Conservation (phyloP, 495 filamentous ascomycete genomes). For the Lineolata rhizophorae region DNA sequence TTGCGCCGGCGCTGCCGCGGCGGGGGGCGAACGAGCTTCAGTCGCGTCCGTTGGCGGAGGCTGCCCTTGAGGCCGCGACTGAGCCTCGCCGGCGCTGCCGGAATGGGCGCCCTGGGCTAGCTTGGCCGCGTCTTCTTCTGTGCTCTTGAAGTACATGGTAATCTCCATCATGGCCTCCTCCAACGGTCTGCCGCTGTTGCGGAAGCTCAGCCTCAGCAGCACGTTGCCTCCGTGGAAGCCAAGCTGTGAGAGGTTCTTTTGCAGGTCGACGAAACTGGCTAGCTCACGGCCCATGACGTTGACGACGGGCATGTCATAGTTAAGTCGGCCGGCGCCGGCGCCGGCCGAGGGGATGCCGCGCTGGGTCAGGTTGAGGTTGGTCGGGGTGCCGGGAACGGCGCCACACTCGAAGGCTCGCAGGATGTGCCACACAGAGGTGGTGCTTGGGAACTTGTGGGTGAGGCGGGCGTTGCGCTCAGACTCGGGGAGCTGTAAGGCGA, state of each 20-base stretch:
- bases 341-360: constrained; percentile 39
- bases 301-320: constrained; percentile 71
- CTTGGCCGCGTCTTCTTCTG: constrained; percentile 5
- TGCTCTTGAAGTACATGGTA: constrained; percentile 34
- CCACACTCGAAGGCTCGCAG: constrained; percentile 70
- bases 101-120: constrained; percentile 5
- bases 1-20: background rate
- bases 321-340: constrained; percentile 48
- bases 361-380: constrained; percentile 55
- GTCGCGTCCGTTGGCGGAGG: too few species aligned
- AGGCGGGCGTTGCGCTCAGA: constrained; percentile 45
- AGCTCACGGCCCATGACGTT: constrained; percentile 61
- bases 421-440: constrained; percentile 68
- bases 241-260: constrained; percentile 70
- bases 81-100: too few species aligned
- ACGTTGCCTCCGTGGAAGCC: constrained; percentile 68
- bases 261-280: constrained; percentile 52
- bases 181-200: constrained; percentile 49
- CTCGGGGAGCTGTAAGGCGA: constrained; percentile 61
- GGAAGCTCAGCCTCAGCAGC: constrained; percentile 56
- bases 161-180: constrained; percentile 76
- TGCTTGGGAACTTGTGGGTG: constrained; percentile 62
- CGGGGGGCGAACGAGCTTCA: too few species aligned
- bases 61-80: too few species aligned
- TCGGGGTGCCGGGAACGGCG: constrained; percentile 21